Evolutionary conservation across 2,329 filamentous ascomycete species (phyloP).

Genomic region (Lomentospora prolificans): DNA sequence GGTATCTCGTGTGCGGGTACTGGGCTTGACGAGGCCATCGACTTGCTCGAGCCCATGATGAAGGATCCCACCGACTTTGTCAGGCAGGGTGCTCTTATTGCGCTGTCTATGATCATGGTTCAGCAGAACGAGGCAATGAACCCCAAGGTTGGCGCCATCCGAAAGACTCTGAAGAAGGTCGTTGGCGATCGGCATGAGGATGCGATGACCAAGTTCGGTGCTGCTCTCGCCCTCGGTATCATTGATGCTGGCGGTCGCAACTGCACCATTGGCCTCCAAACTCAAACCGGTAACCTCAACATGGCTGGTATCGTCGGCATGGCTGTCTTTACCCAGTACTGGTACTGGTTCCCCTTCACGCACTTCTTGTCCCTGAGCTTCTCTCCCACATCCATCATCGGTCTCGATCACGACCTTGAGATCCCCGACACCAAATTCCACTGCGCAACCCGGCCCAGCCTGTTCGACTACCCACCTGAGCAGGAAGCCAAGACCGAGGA

Average conservation of each 20-base stretch:
- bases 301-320: conserved; percentile 97
- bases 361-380: conserved; percentile 96
- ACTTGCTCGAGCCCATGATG: conserved; percentile 96
- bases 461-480: conserved; percentile 97
- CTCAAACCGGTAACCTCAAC: conserved; percentile 95
- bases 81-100: conserved; percentile 87
- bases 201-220: conserved; percentile 98
- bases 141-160: conserved; percentile 82
- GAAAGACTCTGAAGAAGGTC: conserved; percentile 90
- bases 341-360: conserved; percentile 99
- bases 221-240: conserved; percentile 86
- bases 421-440: conserved; percentile 93
- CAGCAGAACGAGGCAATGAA: conserved; percentile 99
- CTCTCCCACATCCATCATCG: conserved; percentile 93
- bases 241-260: conserved; percentile 97
- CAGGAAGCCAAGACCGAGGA: conserved; percentile 93
- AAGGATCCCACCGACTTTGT: conserved; percentile 99
- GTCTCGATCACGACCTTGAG: conserved; percentile 85
- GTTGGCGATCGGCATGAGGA: conserved; percentile 93
- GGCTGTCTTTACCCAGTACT: conserved; percentile 98
- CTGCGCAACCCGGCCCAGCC: conserved; percentile 84
- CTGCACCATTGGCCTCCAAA: conserved; percentile 95
- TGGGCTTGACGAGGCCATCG: conserved; percentile 89
- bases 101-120: conserved; percentile 96
- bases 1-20: conserved; percentile 97